Evolutionary conservation across 768 basidiomycete species (phyloP).

Genomic region (Termitomyces titanicus): DNA sequence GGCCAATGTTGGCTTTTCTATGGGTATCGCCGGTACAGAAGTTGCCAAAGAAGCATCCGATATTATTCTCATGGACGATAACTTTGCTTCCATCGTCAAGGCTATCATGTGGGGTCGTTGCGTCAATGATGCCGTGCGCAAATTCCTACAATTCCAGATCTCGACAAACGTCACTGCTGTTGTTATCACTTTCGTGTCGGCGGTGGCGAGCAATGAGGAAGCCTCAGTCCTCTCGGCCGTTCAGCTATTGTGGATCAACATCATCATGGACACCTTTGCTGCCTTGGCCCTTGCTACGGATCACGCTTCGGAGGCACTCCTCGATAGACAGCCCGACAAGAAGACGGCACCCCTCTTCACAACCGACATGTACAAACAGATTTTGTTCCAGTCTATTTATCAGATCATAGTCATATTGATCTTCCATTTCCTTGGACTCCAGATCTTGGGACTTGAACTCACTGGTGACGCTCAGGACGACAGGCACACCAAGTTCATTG

Average conservation of each 20-base stretch:
- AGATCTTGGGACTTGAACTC: constrained; percentile 61
- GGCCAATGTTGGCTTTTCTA: constrained; percentile 95
- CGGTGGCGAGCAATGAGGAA: constrained; percentile 75
- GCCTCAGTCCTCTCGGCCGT: constrained; percentile 90
- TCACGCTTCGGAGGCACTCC: constrained; percentile 75
- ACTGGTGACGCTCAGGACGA: constrained; percentile 25
- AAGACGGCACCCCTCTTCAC: constrained; percentile 87
- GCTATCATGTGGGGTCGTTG: constrained; percentile 99
- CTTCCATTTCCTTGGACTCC: constrained; percentile 81
- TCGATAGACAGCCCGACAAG: constrained; percentile 89
- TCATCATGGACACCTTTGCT: constrained; percentile 99
- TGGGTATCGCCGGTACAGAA: constrained; percentile 96
- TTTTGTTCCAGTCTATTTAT: constrained; percentile 83
- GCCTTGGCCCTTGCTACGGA: constrained; percentile 97
- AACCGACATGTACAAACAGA: constrained; percentile 96
- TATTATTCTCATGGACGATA: constrained; percentile 97
- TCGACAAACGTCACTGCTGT: constrained; percentile 96
- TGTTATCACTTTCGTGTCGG: constrained; percentile 87
- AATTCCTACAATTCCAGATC: constrained; percentile 96
- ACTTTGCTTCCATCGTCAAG: constrained; percentile 93
- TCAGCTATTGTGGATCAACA: constrained; percentile 97
- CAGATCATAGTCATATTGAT: constrained; percentile 81
- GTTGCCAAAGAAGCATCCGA: constrained; percentile 99
- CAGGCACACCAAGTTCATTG: constrained; percentile 37
- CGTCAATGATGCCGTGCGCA: constrained; percentile 96